These are phyloP conservation scores for Rubia tinctorum DNA, from an alignment of 305 asterid genomes.

Conservation along the genomic window DNA sequence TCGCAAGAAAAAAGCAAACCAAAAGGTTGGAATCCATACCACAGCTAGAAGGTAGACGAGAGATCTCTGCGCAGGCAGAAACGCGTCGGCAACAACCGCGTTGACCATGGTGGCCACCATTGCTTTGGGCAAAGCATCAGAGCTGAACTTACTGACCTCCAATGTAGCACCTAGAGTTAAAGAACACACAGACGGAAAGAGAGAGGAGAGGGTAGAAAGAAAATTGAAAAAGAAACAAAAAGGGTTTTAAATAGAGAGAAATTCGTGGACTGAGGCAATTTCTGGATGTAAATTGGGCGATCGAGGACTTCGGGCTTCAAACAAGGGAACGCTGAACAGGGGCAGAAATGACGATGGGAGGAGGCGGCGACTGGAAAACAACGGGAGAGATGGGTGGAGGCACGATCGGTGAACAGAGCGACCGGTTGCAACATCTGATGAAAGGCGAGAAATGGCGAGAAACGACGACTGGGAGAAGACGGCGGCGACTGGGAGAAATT, in stretches of 20 bases:
- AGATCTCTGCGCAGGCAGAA: conserved; percentile 40
- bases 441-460: too few relatives aligned
- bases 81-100: conserved; percentile 28
- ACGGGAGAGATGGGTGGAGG: too few relatives aligned
- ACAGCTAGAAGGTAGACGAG: conserved; percentile 31
- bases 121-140: conserved; percentile 24
- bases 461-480: too few relatives aligned
- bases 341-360: too few relatives aligned
- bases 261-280: conserved; percentile 15
- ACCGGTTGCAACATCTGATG: too few relatives aligned
- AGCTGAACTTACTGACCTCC: conserved; percentile 38
- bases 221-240: conserved; percentile 10
- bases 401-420: too few relatives aligned
- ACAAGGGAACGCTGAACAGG: too few relatives aligned
- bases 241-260: conserved; percentile 6
- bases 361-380: too few relatives aligned
- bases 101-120: conserved; percentile 29
- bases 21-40: conserved; percentile 34
- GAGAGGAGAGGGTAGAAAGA: not conserved
- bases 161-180: conserved; percentile 20
- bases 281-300: too few relatives aligned
- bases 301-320: too few relatives aligned
- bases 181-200: not conserved
- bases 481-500: too few relatives aligned
- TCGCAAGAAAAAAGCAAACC: conserved; percentile 1